These are phyloP conservation scores for Aspergillus sp. DNA, from an alignment of 2,329 filamentous ascomycete genomes.

Conservation along the genomic window DNA sequence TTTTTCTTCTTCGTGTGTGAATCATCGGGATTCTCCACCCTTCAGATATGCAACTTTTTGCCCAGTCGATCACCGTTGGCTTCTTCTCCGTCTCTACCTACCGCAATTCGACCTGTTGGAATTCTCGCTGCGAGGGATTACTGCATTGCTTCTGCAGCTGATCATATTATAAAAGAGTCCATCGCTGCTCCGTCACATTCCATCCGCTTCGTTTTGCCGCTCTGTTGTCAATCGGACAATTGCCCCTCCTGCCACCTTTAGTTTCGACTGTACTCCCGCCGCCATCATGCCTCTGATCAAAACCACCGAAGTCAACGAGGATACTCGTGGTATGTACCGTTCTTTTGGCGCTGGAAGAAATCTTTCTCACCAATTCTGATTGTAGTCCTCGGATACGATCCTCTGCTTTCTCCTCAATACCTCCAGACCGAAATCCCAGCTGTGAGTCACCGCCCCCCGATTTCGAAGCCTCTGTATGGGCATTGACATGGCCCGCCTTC, in stretches of 20 bases:
- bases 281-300: constrained; percentile 41
- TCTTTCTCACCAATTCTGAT: not conserved
- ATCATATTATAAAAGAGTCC: not conserved
- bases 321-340: constrained; percentile 41
- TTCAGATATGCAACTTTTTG: constrained; percentile 6
- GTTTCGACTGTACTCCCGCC: not conserved
- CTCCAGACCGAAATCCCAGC: constrained; percentile 81
- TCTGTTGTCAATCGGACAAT: not conserved
- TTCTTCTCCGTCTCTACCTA: not conserved
- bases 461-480: constrained; percentile 16
- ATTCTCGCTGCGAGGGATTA: not conserved
- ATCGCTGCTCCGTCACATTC: not conserved
- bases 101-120: not conserved
- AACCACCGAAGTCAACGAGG: constrained; percentile 41
- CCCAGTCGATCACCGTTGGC: constrained; percentile 11
- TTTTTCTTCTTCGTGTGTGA: constrained; percentile 7
- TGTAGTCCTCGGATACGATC: constrained; percentile 87
- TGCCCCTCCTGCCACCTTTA: not conserved
- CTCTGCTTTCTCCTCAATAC: constrained; percentile 82
- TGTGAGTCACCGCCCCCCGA: constrained; percentile 52
- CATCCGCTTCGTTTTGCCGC: not conserved
- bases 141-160: not conserved
- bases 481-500: too few relatives aligned
- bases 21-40: constrained; percentile 9
- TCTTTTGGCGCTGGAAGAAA: not conserved